Evolutionary conservation across 1,284 basidiomycete species (phyloP).

Genomic region (Ceratorhiza oryzae-sativae): DNA sequence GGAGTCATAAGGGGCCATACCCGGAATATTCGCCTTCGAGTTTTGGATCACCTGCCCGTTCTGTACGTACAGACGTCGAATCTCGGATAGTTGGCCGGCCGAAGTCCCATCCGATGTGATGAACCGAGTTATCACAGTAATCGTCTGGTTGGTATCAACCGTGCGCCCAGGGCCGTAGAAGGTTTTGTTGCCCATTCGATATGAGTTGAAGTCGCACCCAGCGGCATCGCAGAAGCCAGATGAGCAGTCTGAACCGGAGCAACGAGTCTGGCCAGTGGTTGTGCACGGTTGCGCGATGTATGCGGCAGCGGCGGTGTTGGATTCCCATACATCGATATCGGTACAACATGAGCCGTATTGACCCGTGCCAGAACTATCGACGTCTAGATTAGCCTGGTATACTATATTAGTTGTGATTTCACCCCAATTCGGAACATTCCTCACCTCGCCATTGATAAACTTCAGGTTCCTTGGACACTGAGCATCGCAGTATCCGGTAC

Average conservation of each 20-base stretch:
- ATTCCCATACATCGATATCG: conserved; percentile 47
- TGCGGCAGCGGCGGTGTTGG: conserved; percentile 58
- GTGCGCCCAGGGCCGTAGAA: conserved; percentile 59
- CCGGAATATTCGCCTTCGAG: conserved; percentile 50
- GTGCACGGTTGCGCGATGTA: conserved; percentile 52
- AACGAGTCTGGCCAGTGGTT: conserved; percentile 27
- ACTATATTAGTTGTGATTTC: neutral
- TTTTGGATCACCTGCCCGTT: conserved; percentile 58
- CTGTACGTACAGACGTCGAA: conserved; percentile 63
- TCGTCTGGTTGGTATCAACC: conserved; percentile 57
- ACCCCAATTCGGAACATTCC: neutral
- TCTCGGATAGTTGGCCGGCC: conserved; percentile 57
- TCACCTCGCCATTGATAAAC: conserved; percentile 58
- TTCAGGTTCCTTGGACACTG: conserved; percentile 61
- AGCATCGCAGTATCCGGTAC: conserved; percentile 65
- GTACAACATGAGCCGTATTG: conserved; percentile 41
- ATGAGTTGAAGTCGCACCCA: conserved; percentile 66
- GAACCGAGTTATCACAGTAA: conserved; percentile 66
- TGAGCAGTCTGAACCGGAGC: conserved; percentile 44
- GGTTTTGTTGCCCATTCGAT: conserved; percentile 58
- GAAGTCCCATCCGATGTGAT: conserved; percentile 58
- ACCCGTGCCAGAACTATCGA: conserved; percentile 41
- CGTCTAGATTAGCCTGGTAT: conserved; percentile 37
- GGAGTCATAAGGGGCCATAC: conserved; percentile 42
- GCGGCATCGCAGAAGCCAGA: conserved; percentile 52